Base-by-base conservation (phyloP, 768 basidiomycete species). In the Termitomyces sp. region DNA sequence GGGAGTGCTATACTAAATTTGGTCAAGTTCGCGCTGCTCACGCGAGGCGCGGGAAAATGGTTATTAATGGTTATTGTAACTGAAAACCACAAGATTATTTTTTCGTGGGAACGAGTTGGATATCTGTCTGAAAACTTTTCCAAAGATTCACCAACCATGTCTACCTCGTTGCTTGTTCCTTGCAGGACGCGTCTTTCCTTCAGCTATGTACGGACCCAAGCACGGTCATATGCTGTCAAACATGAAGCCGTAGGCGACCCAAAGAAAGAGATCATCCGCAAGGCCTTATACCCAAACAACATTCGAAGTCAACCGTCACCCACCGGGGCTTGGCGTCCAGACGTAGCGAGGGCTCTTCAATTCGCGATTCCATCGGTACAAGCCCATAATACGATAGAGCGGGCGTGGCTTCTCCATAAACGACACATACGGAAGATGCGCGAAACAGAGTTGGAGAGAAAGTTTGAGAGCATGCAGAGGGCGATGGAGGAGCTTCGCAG, bases 361-460 rank as follows among this genome's bases (percentile, higher is more conserved):
- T 81, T 81, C 55, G 91, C 91, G n/a, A 88, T 97, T 54, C 92
- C 93, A 13, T 92, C 91, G 3, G 82, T 80, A 5, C 93, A 96
- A 70, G 93, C 91, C 0, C 93, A 97, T 74, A 83, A 93, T 62
- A 97, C 93, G 2, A 94, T 97, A 55, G 88, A 93, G 63, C 85
- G 95, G 34, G 95, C 95, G 4, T 98, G 91, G 90, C 76, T 87
- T 54, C 80, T 98, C 12, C 86, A 93, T 73, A 80, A 83, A 63
- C 82, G 95, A 33, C 87, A 91, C 67, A 60, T 86, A 41, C 84
- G 95, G 44, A 84, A 88, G 67, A 76, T 79, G 61, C 80, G 89
- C 47, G 81, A 86, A 31, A 83, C 78, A 37, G 89, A 93, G 67
- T 69, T 91, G 61, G 75, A 77, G 58, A 81, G 86, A 72, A 95